phyloP scores from a whole-genome alignment of 371 early-diverging fungal genomes.

The Mortierella sp. region DNA sequence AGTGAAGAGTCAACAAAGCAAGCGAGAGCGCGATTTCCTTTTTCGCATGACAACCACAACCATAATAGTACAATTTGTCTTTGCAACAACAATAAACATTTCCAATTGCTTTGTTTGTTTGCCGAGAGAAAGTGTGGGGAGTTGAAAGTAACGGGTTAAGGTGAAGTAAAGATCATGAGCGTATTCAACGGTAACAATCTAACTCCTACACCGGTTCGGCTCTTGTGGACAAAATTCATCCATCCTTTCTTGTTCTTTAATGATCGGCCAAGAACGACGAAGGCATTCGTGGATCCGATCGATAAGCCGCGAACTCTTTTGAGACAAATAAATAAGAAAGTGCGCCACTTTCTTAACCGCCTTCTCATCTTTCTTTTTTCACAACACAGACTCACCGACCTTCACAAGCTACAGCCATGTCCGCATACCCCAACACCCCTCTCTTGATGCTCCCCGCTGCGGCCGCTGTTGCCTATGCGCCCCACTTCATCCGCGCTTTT shows the following conservation, averaged over 20 bases:
- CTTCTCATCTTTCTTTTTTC: neutral
- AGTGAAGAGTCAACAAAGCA: neutral
- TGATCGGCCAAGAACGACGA: neutral
- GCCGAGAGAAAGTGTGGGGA: neutral
- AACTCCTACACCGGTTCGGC: neutral
- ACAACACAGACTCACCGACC: neutral
- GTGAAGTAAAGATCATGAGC: neutral
- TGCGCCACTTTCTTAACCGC: neutral
- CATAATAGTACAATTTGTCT: neutral
- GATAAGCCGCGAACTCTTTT: neutral
- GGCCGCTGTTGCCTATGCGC: constrained; percentile 55
- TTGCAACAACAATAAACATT: no score
- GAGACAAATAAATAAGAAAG: neutral
- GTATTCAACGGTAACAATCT: neutral
- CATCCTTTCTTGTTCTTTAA: no score
- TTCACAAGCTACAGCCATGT: constrained; percentile 18
- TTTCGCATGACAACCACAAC: neutral
- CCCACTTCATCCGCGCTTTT: constrained; percentile 49
- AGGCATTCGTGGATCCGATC: neutral
- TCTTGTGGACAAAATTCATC: neutral
- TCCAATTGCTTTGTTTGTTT: no score
- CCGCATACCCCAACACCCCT: constrained; percentile 50
- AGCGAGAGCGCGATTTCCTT: neutral
- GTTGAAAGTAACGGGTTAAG: neutral
- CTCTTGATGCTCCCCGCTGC: constrained; percentile 52